Evolutionary conservation across 768 basidiomycete species (phyloP).

Genomic region (Brasilioporus rufonigricans): DNA sequence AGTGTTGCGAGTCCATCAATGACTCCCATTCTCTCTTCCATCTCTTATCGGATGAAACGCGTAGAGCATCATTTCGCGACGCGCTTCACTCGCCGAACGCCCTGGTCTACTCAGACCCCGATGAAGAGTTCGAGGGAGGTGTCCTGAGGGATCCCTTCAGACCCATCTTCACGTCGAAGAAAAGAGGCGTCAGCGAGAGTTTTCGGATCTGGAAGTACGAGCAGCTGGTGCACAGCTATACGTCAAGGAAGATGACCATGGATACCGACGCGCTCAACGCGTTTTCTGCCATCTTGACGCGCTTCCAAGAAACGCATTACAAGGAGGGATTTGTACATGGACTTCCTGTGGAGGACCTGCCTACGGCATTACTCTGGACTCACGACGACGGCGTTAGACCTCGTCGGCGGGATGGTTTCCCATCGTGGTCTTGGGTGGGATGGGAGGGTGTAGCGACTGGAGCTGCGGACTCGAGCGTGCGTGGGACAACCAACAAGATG

Average conservation of each 20-base stretch:
- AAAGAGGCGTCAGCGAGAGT: too few species aligned
- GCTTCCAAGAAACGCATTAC: conserved; percentile 1
- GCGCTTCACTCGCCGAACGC: too few species aligned
- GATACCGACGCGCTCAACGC: conserved; percentile 5
- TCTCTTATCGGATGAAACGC: conserved; percentile 4
- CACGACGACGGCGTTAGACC: not conserved
- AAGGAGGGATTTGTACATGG: conserved; percentile 15
- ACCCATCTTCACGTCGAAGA: not conserved
- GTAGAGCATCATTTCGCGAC: not conserved
- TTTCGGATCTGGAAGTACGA: not conserved
- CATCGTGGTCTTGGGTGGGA: conserved; percentile 13
- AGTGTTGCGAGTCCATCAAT: conserved; percentile 13
- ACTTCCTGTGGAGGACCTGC: conserved; percentile 8
- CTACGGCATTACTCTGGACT: conserved; percentile 14
- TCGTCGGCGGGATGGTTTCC: not conserved
- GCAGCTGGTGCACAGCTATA: not conserved
- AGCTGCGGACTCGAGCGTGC: too few species aligned
- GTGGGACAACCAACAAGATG: too few species aligned
- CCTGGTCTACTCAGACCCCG: not conserved
- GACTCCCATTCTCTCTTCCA: conserved; percentile 14
- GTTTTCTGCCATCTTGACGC: conserved; percentile 13
- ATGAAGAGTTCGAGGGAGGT: not conserved
- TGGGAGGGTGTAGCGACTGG: conserved; percentile 4
- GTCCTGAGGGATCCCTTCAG: not conserved
- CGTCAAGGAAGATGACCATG: not conserved